Evolutionary conservation across 2,329 filamentous ascomycete genomes (phyloP), one percentile per base, ranked within the genome.

Genomic region (Apiospora rasikravindrae): DNA sequence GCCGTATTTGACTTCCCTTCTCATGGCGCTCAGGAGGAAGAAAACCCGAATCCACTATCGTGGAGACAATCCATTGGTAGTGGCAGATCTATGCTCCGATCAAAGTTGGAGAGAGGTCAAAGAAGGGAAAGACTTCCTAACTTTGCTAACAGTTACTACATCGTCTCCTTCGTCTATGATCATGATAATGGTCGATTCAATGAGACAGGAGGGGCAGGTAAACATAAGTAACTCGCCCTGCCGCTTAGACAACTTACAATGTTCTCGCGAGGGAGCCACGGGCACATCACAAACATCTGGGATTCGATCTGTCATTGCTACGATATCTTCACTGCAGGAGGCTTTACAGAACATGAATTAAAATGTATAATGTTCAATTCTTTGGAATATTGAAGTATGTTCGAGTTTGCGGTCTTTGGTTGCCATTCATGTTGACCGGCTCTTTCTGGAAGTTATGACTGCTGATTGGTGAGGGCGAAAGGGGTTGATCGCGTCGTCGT

Each of bases 361-460:
- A 61, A n/a, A n/a, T 37, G 3, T 61, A 61, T 40, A n/a, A 11
- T 61, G 16, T 40, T 61, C 29, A 61, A 61, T 61, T 61, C 53
- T 61, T 61, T 61, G 53, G 53, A 40, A 61, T 61, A 61, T 61
- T 61, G 19, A 61, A 61, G 16, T 61, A 61, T 61, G 53, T 61
- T 61, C 53, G 53, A 61, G 29, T 29, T 61, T 61, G 19, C 29
- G 53, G 29, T n/a, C 29, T 61, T 61, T 61, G 19, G 29, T 61
- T 61, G 19, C 29, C 7, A 61, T 61, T 61, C 2, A 40, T 61
- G 7, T 61, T 61, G 8, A 13, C 29, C 53, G 53, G 53, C 29
- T 61, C 53, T 61, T 61, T 61, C 29, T 37, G 29, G 29, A 61
- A 61, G 53, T 29, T n/a, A 16, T 61, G 29, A 37, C 7, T 61